phyloP scores from a whole-genome alignment of 2,329 filamentous ascomycete genomes.

The Fusarium pilosicola region DNA sequence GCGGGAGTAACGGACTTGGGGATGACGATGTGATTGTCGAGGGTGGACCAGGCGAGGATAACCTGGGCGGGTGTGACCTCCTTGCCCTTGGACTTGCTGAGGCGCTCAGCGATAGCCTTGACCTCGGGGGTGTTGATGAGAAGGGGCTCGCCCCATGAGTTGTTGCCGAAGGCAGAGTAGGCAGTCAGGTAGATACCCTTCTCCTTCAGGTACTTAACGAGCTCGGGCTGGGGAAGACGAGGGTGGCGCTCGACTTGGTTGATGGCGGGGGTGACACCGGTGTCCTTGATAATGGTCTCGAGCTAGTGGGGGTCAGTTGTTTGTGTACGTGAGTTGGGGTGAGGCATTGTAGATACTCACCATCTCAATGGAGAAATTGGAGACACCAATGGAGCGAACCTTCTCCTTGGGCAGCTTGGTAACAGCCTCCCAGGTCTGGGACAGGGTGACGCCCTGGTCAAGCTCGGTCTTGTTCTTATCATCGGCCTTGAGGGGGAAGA shows the following conservation, averaged over 20 bases:
- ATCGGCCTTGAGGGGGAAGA: conserved; percentile 57
- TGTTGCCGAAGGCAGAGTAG: conserved; percentile 68
- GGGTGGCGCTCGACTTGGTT: conserved; percentile 78
- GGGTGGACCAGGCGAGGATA: conserved; percentile 67
- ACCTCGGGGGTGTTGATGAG: conserved; percentile 67
- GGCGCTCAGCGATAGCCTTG: conserved; percentile 63
- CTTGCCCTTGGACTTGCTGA: conserved; percentile 49
- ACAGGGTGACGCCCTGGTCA: conserved; percentile 55
- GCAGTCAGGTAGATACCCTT: conserved; percentile 75
- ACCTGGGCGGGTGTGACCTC: conserved; percentile 56
- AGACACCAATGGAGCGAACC: conserved; percentile 75
- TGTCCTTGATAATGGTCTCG: conserved; percentile 65
- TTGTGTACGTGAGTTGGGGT: background rate
- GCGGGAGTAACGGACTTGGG: conserved; percentile 77
- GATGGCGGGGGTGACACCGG: conserved; percentile 67
- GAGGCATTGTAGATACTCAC: conserved; percentile 35
- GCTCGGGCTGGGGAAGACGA: conserved; percentile 65
- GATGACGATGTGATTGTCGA: conserved; percentile 74
- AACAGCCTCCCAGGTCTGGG: conserved; percentile 60
- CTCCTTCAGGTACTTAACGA: conserved; percentile 68
- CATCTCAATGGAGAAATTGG: conserved; percentile 74
- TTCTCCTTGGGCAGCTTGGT: conserved; percentile 69
- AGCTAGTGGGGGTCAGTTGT: conserved; percentile 48
- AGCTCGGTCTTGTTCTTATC: conserved; percentile 52
- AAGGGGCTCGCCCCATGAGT: conserved; percentile 56